Evolutionary conservation across 441 rosid genomes (phyloP).

Genomic region (Theobroma grandiflorum): DNA sequence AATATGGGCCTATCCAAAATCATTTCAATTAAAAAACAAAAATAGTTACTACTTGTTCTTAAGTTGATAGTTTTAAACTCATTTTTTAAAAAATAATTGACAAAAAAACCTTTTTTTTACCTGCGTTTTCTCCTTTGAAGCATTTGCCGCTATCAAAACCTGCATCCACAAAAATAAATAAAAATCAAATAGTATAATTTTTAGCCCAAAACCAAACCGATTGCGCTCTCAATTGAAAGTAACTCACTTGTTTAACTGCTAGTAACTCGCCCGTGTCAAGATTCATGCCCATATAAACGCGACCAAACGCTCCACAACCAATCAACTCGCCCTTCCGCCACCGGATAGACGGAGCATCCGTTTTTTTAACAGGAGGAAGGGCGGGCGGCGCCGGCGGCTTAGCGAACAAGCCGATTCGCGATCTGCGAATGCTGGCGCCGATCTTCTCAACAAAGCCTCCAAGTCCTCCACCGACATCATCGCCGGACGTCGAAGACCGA

Average conservation of each 20-base stretch:
- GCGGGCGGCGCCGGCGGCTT: slow-evolving; percentile 49
- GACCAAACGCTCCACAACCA: slow-evolving; percentile 95
- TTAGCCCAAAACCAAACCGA: neutral
- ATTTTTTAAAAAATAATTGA: neutral
- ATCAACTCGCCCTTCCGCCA: slow-evolving; percentile 98
- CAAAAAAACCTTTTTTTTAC: slow-evolving; percentile 35
- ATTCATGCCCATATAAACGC: slow-evolving; percentile 99
- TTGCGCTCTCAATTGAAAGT: neutral
- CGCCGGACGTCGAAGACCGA: slow-evolving; percentile 56
- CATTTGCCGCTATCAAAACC: slow-evolving; percentile 87
- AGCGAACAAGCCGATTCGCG: slow-evolving; percentile 74
- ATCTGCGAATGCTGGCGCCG: slow-evolving; percentile 83
- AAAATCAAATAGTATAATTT: neutral
- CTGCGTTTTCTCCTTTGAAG: slow-evolving; percentile 95
- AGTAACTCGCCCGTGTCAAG: slow-evolving; percentile 99
- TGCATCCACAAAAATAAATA: slow-evolving; percentile 27
- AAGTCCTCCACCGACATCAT: slow-evolving; percentile 55
- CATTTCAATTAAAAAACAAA: slow-evolving; percentile 26
- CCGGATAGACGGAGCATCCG: slow-evolving; percentile 73
- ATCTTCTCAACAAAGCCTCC: slow-evolving; percentile 83
- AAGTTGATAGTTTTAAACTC: neutral
- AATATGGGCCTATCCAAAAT: slow-evolving; percentile 71
- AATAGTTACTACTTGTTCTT: neutral
- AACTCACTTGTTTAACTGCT: slow-evolving; percentile 89
- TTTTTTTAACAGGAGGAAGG: slow-evolving; percentile 47